phyloP scores from a whole-genome alignment of 1,284 basidiomycete genomes.

The Pseudozyma pruni region DNA sequence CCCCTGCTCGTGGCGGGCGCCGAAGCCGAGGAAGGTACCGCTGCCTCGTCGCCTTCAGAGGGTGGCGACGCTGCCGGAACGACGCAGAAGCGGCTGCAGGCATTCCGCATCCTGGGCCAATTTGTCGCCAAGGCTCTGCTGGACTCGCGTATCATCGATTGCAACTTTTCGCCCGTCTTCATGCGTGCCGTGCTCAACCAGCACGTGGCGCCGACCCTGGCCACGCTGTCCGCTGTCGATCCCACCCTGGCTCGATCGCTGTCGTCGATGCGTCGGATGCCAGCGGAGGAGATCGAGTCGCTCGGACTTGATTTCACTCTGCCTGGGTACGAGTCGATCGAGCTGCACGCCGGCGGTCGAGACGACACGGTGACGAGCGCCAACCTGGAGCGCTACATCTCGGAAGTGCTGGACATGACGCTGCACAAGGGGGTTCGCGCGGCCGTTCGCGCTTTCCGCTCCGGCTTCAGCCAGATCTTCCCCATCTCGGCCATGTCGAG shows the following conservation, averaged over 20 bases:
- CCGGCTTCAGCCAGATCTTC: constrained; percentile 79
- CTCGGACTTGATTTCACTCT: constrained; percentile 94
- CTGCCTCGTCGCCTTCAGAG: background rate
- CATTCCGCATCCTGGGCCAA: constrained; percentile 90
- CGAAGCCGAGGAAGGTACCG: constrained; percentile 6
- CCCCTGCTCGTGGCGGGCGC: constrained; percentile 69
- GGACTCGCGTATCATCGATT: constrained; percentile 96
- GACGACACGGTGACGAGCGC: constrained; percentile 81
- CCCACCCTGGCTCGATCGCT: constrained; percentile 85
- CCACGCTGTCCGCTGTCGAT: constrained; percentile 81
- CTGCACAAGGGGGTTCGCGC: constrained; percentile 62
- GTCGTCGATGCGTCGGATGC: constrained; percentile 77
- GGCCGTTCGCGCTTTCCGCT: constrained; percentile 67
- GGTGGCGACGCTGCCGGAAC: constrained; percentile 4
- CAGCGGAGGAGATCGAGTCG: constrained; percentile 77
- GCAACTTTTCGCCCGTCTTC: constrained; percentile 92
- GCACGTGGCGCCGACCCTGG: constrained; percentile 82
- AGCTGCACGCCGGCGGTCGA: constrained; percentile 84
- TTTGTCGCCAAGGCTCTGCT: constrained; percentile 98
- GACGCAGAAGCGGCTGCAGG: constrained; percentile 72
- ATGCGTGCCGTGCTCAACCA: constrained; percentile 86
- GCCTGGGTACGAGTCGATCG: constrained; percentile 87
- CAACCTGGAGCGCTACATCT: constrained; percentile 89
- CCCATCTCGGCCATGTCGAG: constrained; percentile 87
- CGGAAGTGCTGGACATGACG: constrained; percentile 70